Conservation (phyloP, 2,329 filamentous ascomycete genomes). For the Ophiocordyceps camponoti-floridani region DNA sequence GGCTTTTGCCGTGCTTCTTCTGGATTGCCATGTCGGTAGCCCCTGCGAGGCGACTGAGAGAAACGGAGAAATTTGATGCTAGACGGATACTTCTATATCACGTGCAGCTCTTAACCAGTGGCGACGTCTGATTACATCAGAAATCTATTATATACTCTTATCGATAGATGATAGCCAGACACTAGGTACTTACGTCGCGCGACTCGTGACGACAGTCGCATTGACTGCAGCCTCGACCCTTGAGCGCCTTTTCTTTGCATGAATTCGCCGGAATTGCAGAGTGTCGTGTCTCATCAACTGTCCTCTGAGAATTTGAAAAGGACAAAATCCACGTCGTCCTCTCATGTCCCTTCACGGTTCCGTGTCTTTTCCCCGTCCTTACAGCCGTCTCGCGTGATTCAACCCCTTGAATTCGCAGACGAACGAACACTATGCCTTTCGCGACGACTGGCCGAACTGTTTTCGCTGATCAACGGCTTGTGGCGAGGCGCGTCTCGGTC, state of each 20-base stretch:
- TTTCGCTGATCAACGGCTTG: conserved; percentile 52
- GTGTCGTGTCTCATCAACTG: background rate
- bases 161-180: too few species aligned
- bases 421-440: background rate
- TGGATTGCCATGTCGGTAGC: conserved; percentile 64
- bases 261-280: conserved; percentile 1
- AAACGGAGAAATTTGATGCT: background rate
- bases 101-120: too few species aligned
- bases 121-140: too few species aligned
- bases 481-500: conserved; percentile 41
- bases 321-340: background rate
- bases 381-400: background rate
- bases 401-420: background rate
- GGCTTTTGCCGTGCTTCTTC: conserved; percentile 97
- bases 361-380: background rate
- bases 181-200: background rate
- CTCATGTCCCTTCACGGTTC: background rate
- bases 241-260: background rate
- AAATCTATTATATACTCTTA: too few species aligned
- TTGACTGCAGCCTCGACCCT: background rate
- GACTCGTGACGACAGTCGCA: background rate
- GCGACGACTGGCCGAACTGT: conserved; percentile 26
- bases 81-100: too few species aligned
- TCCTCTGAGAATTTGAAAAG: background rate
- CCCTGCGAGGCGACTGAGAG: background rate